Base-by-base conservation (phyloP, 495 filamentous ascomycete species). In the Hypoxylon perforatum region DNA sequence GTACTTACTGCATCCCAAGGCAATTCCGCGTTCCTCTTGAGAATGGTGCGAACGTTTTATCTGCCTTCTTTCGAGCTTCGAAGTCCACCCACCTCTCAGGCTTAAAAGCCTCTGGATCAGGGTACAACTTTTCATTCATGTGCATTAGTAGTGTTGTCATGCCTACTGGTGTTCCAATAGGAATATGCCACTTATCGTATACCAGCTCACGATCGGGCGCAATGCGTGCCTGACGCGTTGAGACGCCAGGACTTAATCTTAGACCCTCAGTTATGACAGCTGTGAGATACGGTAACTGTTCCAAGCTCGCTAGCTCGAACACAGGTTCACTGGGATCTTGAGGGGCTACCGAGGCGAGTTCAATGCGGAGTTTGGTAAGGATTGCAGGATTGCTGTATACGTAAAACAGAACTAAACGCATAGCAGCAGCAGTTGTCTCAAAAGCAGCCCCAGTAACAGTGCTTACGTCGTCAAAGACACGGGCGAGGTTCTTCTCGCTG, bases 121-220 rank as follows among this genome's bases (percentile, higher is more conserved):
- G 78, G 56, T 71, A 76, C 14, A 71, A 2, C 12, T 49, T 62
- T 28, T 73, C 69, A 23, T 74, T 72, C 6, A 33, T 60, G 25
- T 78, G 76, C 57, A 80, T 61, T 4, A 77, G 39, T 7, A 77
- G 50, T 3, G 68, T 58, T 4, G 76, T 73, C 76, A 79, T 79
- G 11, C 68, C 65, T 4, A 73, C 63, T 10, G 73, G 66, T 22
- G 69, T 72, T 4, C 80, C 80, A 0, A 76, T 62, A 7, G 82
- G 82, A 46, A 85, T 84, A 8, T 61, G 61, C 81, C 81, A 85
- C 7, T 81, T 67, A 11, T 62, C 56, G 17, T 19, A 44, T 41
- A 17, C 38, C 4, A 41, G 35, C 38, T 41, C 69, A 14, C 63
- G 50, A 38, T 77, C 57, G 0, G 79, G 76, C 0, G 69, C 67